These are phyloP conservation scores for Kodamaea anthophila DNA, from an alignment of 1,139 yeast species.

Conservation along the genomic window DNA sequence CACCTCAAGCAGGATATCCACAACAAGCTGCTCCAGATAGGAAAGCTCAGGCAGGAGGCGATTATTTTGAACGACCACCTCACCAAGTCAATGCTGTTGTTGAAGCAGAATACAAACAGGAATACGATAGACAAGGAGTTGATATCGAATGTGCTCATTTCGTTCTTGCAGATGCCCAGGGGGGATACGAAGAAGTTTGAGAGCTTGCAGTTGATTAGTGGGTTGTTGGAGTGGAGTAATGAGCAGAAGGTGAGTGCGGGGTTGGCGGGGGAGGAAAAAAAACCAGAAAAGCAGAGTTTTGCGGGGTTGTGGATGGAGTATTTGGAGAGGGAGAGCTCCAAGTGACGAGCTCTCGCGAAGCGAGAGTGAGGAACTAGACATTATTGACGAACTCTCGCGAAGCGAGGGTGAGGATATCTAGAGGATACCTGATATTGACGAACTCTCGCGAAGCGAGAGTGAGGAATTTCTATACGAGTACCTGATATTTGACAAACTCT, in stretches of 20 bases:
- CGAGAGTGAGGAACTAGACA: too few relatives aligned
- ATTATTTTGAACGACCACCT: conserved; percentile 91
- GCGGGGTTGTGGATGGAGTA: conserved; percentile 88
- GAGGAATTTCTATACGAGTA: too few relatives aligned
- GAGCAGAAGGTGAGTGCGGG: conserved; percentile 81
- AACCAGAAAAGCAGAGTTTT: conserved; percentile 55
- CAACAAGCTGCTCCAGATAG: conserved; percentile 73
- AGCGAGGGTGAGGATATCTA: too few relatives aligned
- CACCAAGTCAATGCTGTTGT: conserved; percentile 75
- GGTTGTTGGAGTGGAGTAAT: conserved; percentile 84
- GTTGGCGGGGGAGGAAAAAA: conserved; percentile 27
- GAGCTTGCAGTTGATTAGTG: conserved; percentile 77
- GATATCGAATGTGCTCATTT: conserved; percentile 76
- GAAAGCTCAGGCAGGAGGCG: conserved; percentile 91
- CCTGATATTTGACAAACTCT: too few relatives aligned
- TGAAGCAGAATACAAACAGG: conserved; percentile 64
- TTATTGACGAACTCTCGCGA: too few relatives aligned
- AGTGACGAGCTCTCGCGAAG: too few relatives aligned
- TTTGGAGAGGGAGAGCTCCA: conserved; percentile 63
- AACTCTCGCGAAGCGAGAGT: too few relatives aligned
- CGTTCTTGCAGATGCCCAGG: conserved; percentile 81
- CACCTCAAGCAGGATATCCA: conserved; percentile 38
- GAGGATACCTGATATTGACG: too few relatives aligned
- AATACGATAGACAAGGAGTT: conserved; percentile 80
- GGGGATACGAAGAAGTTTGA: conserved; percentile 94